Evolutionary conservation across 176 grass and related monocot species (phyloP).

Genomic region (Ensete glaucum): DNA sequence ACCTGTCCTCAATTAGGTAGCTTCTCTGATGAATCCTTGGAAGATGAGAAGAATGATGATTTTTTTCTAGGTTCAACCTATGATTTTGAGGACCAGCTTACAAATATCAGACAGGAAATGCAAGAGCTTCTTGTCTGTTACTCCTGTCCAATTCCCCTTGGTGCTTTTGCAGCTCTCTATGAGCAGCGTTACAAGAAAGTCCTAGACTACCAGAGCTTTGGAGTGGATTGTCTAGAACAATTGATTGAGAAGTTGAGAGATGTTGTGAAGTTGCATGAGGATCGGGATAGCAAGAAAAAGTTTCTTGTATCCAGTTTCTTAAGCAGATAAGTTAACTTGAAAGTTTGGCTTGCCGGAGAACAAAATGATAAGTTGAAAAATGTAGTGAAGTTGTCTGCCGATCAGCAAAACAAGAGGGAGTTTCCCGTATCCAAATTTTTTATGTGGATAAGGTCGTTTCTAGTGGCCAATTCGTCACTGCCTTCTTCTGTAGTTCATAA

Average conservation of each 20-base stretch:
- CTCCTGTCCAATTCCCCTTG: constrained; percentile 51
- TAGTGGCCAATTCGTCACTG: background rate
- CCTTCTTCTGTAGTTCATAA: background rate
- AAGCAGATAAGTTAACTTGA: constrained; percentile 7
- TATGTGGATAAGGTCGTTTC: no score
- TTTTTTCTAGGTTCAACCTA: constrained; percentile 27
- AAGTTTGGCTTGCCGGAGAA: background rate
- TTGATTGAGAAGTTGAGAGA: constrained; percentile 69
- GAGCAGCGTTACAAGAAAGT: constrained; percentile 82
- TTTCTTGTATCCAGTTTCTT: constrained; percentile 46
- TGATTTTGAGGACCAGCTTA: constrained; percentile 43
- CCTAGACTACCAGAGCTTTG: constrained; percentile 50
- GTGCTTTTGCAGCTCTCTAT: constrained; percentile 45
- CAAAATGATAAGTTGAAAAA: background rate
- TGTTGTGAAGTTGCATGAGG: constrained; percentile 43
- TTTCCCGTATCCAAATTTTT: no score
- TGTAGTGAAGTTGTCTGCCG: background rate
- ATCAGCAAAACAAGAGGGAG: no score
- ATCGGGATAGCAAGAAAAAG: constrained; percentile 39
- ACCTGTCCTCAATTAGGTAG: constrained; percentile 37
- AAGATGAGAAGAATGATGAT: constrained; percentile 56
- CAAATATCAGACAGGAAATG: constrained; percentile 52
- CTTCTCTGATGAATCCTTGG: constrained; percentile 66
- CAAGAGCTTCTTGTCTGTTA: constrained; percentile 91
- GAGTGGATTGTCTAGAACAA: constrained; percentile 55